Evolutionary conservation across 176 grass and related monocot species (phyloP), one percentile per base, ranked within the genome.

Genomic region (Tuctoria greenei): DNA sequence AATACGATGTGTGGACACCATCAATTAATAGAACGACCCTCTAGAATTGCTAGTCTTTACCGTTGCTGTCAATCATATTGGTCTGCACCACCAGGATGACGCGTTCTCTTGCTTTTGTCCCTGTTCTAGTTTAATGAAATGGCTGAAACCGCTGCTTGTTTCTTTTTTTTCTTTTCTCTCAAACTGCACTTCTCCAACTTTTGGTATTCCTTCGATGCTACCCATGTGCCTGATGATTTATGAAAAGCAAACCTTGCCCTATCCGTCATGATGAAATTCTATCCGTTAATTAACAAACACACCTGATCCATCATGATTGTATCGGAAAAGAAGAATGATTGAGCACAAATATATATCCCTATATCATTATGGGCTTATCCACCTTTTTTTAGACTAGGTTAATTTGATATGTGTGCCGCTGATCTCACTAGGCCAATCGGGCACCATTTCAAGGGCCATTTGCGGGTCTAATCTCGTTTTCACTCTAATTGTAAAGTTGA

Each of bases 271-370:
- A 21, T 10, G 38, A 16, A 14, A 44, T 68, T 34, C 13, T 3
- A 16, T 79, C 20, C 20, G 2, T 47, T 47, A 47, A 47, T 45
- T 35, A 21, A 9, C 66, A 59, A 21, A 9, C 66, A 59, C 43
- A 44, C 38, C 39, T 34, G 28, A 47, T 61, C 39, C 6, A 36
- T 49, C 54, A 49, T 80, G 20, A 70, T 70, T 79, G 5, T 26
- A 34, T 61, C 21, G 14, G 12, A 15, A 67, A 55, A 31, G 5
- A 67, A 67, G 8, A 55, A 60, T 79, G 65, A 79, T 47, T 79
- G 23, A 68, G 28, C 23, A 17, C 10, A 65, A 49, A 47, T 8
- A 20, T 41, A 37, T 24, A 10, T 15, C n/a, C 10, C 12, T n/a
- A n/a, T 57, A 23, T 73, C 54, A 41, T 0, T 28, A 41, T 23